These are phyloP conservation scores for Eucalyptus sp. DNA, from an alignment of 345 rosid genomes.

Conservation along the genomic window DNA sequence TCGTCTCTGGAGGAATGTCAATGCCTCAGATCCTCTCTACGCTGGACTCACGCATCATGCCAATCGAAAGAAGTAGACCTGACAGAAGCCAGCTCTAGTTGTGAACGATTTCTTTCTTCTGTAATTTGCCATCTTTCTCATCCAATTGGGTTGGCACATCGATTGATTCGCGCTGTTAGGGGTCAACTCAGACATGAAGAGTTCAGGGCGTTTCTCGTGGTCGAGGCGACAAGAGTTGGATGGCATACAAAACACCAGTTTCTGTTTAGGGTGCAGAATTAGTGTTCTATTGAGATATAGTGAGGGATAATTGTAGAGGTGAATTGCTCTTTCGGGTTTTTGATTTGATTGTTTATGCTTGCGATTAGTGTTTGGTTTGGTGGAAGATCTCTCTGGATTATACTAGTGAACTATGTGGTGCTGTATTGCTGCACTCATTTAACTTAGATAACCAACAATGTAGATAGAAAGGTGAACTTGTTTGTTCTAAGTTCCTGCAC, in stretches of 20 bases:
- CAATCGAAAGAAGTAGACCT: slow-evolving; percentile 52
- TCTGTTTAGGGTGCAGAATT: neutral
- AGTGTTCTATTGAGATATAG: neutral
- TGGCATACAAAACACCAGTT: neutral
- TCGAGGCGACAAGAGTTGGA: neutral
- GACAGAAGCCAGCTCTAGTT: slow-evolving; percentile 14
- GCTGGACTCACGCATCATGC: slow-evolving; percentile 26
- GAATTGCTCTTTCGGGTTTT: neutral
- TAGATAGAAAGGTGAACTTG: neutral
- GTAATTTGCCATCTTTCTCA: neutral
- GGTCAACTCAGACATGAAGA: neutral
- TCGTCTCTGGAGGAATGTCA: slow-evolving; percentile 97
- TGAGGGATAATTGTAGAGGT: neutral
- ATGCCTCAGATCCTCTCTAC: slow-evolving; percentile 89
- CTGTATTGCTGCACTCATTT: neutral
- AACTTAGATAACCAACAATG: neutral
- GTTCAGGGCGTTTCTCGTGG: neutral
- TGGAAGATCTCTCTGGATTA: neutral
- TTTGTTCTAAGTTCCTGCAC: neutral
- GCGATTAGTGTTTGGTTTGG: neutral
- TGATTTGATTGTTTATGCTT: neutral
- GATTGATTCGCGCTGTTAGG: neutral
- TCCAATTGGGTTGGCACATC: neutral
- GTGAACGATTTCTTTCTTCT: neutral
- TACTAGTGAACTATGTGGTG: neutral